These are phyloP conservation scores for Perilla frutescens DNA, from an alignment of 257 asterid species.

Conservation along the genomic window DNA sequence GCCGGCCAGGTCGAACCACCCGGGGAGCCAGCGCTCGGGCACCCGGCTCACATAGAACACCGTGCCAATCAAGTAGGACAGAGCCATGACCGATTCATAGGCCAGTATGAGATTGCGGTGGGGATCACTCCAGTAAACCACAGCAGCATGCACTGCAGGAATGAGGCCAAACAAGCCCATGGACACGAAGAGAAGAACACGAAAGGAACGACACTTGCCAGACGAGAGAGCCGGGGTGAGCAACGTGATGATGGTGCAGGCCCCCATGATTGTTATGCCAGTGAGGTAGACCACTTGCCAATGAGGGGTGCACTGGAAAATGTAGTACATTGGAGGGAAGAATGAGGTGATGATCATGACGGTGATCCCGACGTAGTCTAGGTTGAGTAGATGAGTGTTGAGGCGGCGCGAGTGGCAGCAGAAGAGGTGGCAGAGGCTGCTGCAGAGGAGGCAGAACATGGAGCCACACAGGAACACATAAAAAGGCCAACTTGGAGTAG, in stretches of 20 bases:
- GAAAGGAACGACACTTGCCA: slow-evolving; percentile 67
- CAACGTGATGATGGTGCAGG: slow-evolving; percentile 61
- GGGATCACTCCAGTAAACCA: slow-evolving; percentile 77
- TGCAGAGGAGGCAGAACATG: slow-evolving; percentile 88
- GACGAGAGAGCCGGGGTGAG: slow-evolving; percentile 74
- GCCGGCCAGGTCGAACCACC: slow-evolving; percentile 89
- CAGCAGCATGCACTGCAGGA: slow-evolving; percentile 78
- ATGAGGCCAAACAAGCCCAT: slow-evolving; percentile 85
- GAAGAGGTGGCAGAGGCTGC: slow-evolving; percentile 85
- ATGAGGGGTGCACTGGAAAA: slow-evolving; percentile 83
- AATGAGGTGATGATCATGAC: slow-evolving; percentile 97
- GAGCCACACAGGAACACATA: slow-evolving; percentile 75
- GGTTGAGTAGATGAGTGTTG: slow-evolving; percentile 57
- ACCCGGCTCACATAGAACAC: slow-evolving; percentile 66
- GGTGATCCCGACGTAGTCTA: slow-evolving; percentile 89
- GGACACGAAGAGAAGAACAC: slow-evolving; percentile 66
- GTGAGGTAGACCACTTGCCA: slow-evolving; percentile 85
- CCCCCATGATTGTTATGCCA: slow-evolving; percentile 71
- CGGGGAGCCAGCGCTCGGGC: slow-evolving; percentile 95
- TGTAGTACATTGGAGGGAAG: slow-evolving; percentile 94
- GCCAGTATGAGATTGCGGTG: slow-evolving; percentile 59
- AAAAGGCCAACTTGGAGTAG: slow-evolving; percentile 77
- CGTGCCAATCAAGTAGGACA: slow-evolving; percentile 71
- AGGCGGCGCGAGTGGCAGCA: slow-evolving; percentile 81
- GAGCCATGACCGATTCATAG: slow-evolving; percentile 74